phyloP scores from a whole-genome alignment of 371 early-diverging fungal genomes.

The Apophysomyces elegans region DNA sequence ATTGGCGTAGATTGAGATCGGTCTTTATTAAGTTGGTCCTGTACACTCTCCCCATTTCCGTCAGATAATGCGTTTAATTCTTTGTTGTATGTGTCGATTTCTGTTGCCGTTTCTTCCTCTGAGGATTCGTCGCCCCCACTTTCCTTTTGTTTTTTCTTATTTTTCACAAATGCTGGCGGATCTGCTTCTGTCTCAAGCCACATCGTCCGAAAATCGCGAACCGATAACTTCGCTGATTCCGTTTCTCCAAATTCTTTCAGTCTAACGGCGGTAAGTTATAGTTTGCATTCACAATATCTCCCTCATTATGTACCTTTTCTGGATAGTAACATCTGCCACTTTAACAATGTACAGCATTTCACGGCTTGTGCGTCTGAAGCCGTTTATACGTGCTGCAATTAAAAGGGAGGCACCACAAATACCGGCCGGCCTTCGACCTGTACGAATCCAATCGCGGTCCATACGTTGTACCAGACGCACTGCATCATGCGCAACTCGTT shows the following conservation, averaged over 20 bases:
- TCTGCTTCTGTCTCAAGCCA: constrained; percentile 91
- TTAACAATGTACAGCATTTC: constrained; percentile 96
- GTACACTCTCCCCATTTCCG: constrained; percentile 12
- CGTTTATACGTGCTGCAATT: constrained; percentile 96
- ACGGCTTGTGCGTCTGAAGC: constrained; percentile 81
- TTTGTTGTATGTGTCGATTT: background rate
- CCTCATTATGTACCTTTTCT: constrained; percentile 61
- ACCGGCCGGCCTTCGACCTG: constrained; percentile 98
- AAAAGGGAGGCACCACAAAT: constrained; percentile 98
- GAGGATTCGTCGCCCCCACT: constrained; percentile 9
- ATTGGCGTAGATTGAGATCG: background rate
- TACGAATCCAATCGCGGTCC: constrained; percentile 98
- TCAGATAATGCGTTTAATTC: background rate
- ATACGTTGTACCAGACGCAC: constrained; percentile 92
- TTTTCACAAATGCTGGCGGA: constrained; percentile 86
- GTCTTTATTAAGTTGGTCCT: constrained; percentile 1
- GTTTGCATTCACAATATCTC: constrained; percentile 5
- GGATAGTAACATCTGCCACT: constrained; percentile 91
- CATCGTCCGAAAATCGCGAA: constrained; percentile 86
- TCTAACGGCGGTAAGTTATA: constrained; percentile 37
- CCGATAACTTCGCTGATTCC: constrained; percentile 84
- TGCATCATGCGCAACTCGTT: constrained; percentile 83
- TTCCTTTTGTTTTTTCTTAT: constrained; percentile 43
- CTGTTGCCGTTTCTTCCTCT: constrained; percentile 15
- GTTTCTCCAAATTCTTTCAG: constrained; percentile 91